Base-by-base conservation (phyloP, 495 filamentous ascomycete species). In the Tirmania nivea region DNA sequence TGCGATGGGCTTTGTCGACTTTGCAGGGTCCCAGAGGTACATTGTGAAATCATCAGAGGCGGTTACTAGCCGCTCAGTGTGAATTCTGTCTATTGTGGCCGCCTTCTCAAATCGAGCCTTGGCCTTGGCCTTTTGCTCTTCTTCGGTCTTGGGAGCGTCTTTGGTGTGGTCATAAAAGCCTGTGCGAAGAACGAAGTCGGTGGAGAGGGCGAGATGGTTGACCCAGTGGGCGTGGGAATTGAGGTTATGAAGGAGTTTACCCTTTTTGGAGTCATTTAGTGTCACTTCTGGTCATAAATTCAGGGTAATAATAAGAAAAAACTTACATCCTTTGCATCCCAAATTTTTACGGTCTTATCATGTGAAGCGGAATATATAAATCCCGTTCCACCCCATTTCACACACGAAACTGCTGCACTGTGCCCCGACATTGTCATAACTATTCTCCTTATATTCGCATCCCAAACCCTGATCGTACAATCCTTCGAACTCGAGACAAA, bases 41-140 rank as follows among this genome's bases (percentile, higher is more conserved):
- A 96, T 90, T 7, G 90, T 96, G 69, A 85, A 90, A 63, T 99
- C 92, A 60, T 99, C 90, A 61, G 79, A 83, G 2, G 89, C 92
- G 1, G 86, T 87, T 2, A 93, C 86, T 3, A 95, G 70, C 17
- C 86, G 78, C 68, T 99, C 90, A 2, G 83, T 76, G 37, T 90
- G 74, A 60, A 81, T 78, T 51, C 82, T 83, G 37, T 80, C 75
- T 37, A 86, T 72, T 11, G 76, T 89, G 8, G 88, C 88, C 8
- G 88, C 86, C 60, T 86, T 83, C 59, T 88, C 77, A 63, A 92
- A 96, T n/a, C 86, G 76, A 58, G 84, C 76, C 60, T 76, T 78
- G 0, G 90, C 87, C 59, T 86, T 86, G 9, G 73, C 71, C 34
- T 79, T 67, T 66, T 84, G 90, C 48, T 73, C 84, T 51, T 83